Evolutionary conservation across 441 rosid species (phyloP), one percentile per base, ranked within the genome.

Genomic region (Raphanus hybrid): DNA sequence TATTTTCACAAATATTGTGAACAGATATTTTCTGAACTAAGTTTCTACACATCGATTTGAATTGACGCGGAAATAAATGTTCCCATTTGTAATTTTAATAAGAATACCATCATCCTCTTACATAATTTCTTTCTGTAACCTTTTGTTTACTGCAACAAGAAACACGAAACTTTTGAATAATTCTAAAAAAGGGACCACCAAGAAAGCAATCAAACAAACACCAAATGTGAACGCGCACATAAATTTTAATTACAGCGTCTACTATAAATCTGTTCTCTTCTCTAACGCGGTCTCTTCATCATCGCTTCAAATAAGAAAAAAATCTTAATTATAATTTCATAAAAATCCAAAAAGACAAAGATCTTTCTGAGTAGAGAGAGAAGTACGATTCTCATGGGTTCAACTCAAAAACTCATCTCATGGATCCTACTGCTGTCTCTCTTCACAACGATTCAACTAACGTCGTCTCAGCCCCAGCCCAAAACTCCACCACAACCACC

Each of bases 401-500:
- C 52, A 37, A 14, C 69, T 73, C 37, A 16, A 8, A 67, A 35
- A 2, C 7, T 15, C 34, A 29, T 29, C 34, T 29, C 34, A 29
- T 29, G 34, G 75, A 10, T 79, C 4, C 34, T 85, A 11, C 70
- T 70, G 45, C 14, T 69, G 14, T 64, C 59, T 74, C 78, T 89
- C 18, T 5, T 80, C 55, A n/a, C 77, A 3, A 3, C 73, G 11
- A 2, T 84, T 4, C 85, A 85, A 18, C 68, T 73, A 18, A 43
- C 83, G 18, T 37, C 78, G 66, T 75, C 90, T 64, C 97, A 92
- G 67, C 71, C 80, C 66, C 26, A 35, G 34, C 39, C 7, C 39
- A 35, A 35, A 6, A 54, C 76, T 34, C 69, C 76, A 2, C 79
- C 76, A 3, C 79, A 12, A 9, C 73, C 76, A 2, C 79, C 76